Base-by-base conservation (phyloP, 164 flowering plant species). In the Chimonanthus praecox region DNA sequence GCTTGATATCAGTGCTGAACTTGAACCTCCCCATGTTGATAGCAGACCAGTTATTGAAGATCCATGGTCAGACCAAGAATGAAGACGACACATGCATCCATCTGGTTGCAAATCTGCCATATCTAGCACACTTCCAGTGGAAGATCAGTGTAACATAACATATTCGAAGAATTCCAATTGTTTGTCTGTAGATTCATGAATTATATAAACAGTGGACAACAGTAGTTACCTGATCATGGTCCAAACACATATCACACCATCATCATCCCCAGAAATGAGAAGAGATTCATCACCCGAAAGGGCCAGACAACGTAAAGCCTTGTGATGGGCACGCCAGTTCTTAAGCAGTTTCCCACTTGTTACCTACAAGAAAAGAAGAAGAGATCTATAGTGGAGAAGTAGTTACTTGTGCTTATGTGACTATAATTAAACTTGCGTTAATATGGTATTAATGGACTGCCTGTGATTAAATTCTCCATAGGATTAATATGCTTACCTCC, bases 181-280 rank as follows among this genome's bases (percentile, higher is more conserved):
- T 11, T 66, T 20, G 9, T 68, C 33, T 7, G 54, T 48, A n/a
- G 7, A 51, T 3, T 10, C 58, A 51, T 51, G 16, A 51, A 51
- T 51, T 54, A 54, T 54, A n/a, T 54, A 47, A 7, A 63, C 13
- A n/a, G 44, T 63, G 67, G 13, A 49, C 6, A 74, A 9, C 18
- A 43, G 65, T 69, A 44, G 67, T 79, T 80, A 86, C 91, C 88
- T 80, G 64, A 84, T 70, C 83, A 84, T 68, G 54, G 86, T 80
- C 89, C 89, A 88, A 60, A 85, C 68, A 58, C 75, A 73, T 68
- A 88, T 76, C 61, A 78, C 73, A 58, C 91, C 91, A 71, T 84
- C 89, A 66, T 74, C 81, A 44, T 89, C 84, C 50, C 88, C 87
- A 69, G 87, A 79, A 72, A 86, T 76, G n/a, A 88, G 85, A 73